Conservation (phyloP, 345 rosid species). For the Chamaenerion angustifolium region DNA sequence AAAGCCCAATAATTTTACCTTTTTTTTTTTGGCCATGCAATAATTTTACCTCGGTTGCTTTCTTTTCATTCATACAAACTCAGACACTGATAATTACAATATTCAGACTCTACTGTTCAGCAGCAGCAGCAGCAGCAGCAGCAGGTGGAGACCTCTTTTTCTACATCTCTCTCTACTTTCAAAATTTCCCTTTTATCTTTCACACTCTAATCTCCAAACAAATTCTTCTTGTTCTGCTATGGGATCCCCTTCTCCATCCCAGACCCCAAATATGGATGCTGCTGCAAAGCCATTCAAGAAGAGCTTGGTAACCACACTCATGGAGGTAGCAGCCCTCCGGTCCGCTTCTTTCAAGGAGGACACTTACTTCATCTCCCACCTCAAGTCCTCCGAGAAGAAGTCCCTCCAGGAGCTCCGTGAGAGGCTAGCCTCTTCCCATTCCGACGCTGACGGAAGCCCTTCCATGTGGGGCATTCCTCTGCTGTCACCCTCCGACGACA, state of each 20-base stretch:
- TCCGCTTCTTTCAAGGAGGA: constrained; percentile 71
- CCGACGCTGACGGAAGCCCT: constrained; percentile 8
- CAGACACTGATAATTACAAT: too few relatives aligned
- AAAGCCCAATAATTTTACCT: too few relatives aligned
- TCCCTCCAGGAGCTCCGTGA: constrained; percentile 60
- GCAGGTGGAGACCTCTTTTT: too few relatives aligned
- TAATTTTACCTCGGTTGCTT: too few relatives aligned
- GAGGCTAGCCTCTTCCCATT: constrained; percentile 32
- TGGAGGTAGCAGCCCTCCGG: constrained; percentile 59
- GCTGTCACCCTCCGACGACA: constrained; percentile 33
- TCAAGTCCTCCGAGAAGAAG: constrained; percentile 64
- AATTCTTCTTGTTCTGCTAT: background rate
- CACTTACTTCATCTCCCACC: constrained; percentile 56
- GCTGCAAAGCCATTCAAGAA: constrained; percentile 24
- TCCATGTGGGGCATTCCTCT: constrained; percentile 81
- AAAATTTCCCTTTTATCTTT: too few relatives aligned
- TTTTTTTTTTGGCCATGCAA: too few relatives aligned
- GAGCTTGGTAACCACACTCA: constrained; percentile 56
- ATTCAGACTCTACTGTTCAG: too few relatives aligned
- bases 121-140: too few relatives aligned
- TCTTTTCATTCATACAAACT: too few relatives aligned
- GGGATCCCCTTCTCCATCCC: constrained; percentile 1
- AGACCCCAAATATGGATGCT: background rate
- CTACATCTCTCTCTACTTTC: too few relatives aligned
- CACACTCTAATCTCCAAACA: too few relatives aligned